A percentile compares a stretch with the other conserved stretches of the same genome.
Evolutionary conservation across 2,329 filamentous ascomycete species (phyloP).

Genomic region (Claviceps sp.): DNA sequence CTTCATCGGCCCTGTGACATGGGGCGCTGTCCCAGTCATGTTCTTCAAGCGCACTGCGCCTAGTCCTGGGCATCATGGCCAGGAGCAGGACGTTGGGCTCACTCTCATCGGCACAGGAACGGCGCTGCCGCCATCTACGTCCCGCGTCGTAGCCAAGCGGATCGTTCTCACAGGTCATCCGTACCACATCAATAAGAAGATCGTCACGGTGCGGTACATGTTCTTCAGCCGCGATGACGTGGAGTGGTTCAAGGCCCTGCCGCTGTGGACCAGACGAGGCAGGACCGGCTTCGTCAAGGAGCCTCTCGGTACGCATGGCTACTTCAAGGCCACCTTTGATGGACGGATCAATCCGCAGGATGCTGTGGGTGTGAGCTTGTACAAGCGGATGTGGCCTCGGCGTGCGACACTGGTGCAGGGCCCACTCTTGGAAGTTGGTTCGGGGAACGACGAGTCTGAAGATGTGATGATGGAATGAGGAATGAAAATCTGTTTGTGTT

Average conservation of each 20-base stretch:
- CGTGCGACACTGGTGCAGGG: conserved; percentile 38
- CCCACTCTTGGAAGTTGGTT: conserved; percentile 25
- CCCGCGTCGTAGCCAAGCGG: conserved; percentile 80
- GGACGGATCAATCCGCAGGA: conserved; percentile 93
- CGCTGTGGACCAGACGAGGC: conserved; percentile 84
- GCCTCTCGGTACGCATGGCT: conserved; percentile 89
- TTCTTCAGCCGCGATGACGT: conserved; percentile 97
- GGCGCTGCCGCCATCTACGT: conserved; percentile 60
- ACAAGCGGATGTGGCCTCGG: conserved; percentile 75
- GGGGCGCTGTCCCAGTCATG: conserved; percentile 81
- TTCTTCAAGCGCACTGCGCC: conserved; percentile 58
- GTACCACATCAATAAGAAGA: conserved; percentile 96
- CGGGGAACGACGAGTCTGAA: conserved; percentile 8
- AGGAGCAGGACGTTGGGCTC: conserved; percentile 38
- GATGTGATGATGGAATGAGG: conserved; percentile 23
- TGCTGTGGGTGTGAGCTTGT: conserved; percentile 77
- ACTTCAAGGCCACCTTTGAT: conserved; percentile 98
- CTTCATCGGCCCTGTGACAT: conserved; percentile 81
- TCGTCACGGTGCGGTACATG: conserved; percentile 98
- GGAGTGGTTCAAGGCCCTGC: conserved; percentile 93
- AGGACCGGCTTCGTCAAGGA: conserved; percentile 89
- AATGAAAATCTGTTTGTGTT: not conserved
- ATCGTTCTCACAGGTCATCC: conserved; percentile 91
- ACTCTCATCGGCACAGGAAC: conserved; percentile 79
- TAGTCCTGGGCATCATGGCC: conserved; percentile 28